These are phyloP conservation scores for Penicillium chermesinum DNA, from an alignment of 495 filamentous ascomycete species.

Conservation along the genomic window DNA sequence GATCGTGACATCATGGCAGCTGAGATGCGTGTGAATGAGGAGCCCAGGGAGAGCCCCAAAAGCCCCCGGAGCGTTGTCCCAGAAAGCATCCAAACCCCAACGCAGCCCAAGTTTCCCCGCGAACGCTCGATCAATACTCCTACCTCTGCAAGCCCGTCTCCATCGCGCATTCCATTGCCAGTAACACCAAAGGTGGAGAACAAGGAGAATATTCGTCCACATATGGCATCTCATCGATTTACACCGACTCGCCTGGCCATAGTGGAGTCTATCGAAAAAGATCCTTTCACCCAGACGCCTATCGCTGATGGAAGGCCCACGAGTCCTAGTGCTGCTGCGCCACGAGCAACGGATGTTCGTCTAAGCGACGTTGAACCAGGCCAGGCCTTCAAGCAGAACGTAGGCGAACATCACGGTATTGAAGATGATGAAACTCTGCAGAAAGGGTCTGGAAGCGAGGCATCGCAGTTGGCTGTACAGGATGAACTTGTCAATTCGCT, in stretches of 20 bases:
- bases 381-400: too few relatives aligned
- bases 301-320: not conserved
- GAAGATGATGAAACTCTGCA: too few relatives aligned
- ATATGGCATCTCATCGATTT: not conserved
- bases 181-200: slow-evolving; percentile 6
- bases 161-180: slow-evolving; percentile 7
- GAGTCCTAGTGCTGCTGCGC: not conserved
- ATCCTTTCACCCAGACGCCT: slow-evolving; percentile 2
- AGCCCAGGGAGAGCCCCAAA: not conserved
- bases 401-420: too few relatives aligned
- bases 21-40: not conserved
- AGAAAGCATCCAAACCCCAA: slow-evolving; percentile 16
- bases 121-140: not conserved
- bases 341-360: not conserved
- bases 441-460: too few relatives aligned
- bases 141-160: not conserved
- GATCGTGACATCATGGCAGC: not conserved
- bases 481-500: too few relatives aligned
- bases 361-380: too few relatives aligned
- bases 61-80: slow-evolving; percentile 1
- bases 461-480: too few relatives aligned
- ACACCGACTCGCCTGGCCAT: slow-evolving; percentile 3
- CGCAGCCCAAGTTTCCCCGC: slow-evolving; percentile 6
- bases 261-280: slow-evolving; percentile 8
- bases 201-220: slow-evolving; percentile 23